Evolutionary conservation across 225 moss, liverwort and hornwort genomes (phyloP).

Genomic region (Antitrichia curtipendula): DNA sequence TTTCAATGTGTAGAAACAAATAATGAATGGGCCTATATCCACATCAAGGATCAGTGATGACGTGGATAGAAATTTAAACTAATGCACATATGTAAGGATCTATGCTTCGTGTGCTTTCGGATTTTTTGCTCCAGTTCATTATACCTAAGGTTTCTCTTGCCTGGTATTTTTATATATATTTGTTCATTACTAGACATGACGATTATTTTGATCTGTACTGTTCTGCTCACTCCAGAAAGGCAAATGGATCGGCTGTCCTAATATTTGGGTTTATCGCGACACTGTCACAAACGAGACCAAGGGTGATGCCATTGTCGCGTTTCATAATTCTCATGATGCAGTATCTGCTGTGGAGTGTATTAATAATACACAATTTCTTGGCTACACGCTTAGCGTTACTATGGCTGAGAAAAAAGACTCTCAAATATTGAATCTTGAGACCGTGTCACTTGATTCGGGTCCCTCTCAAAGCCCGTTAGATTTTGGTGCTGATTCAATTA

Average conservation of each 20-base stretch:
- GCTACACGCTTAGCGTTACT: slow-evolving; percentile 31
- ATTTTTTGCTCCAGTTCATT: not conserved
- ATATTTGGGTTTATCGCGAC: slow-evolving; percentile 54
- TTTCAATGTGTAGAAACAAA: not conserved
- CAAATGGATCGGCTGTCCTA: slow-evolving; percentile 29
- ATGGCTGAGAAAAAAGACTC: slow-evolving; percentile 54
- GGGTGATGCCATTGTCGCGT: slow-evolving; percentile 57
- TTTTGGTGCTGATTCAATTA: slow-evolving; percentile 13
- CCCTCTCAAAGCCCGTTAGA: slow-evolving; percentile 1
- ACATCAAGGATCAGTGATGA: not conserved
- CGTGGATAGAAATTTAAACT: not conserved
- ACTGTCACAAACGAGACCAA: slow-evolving; percentile 46
- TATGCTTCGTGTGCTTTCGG: not conserved
- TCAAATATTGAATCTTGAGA: not conserved
- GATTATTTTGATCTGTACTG: not conserved
- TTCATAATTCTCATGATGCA: slow-evolving; percentile 55
- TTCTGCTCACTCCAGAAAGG: slow-evolving; percentile 32
- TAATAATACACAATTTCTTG: slow-evolving; percentile 47
- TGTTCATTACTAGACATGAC: not conserved
- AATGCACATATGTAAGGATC: not conserved
- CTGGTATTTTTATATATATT: not conserved
- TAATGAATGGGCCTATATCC: not conserved
- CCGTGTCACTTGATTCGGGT: not conserved
- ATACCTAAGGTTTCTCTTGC: not conserved
- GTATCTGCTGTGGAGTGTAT: slow-evolving; percentile 55